Conservation (phyloP, 192 early-diverging fungal species). For the Mortierella claussenii region DNA sequence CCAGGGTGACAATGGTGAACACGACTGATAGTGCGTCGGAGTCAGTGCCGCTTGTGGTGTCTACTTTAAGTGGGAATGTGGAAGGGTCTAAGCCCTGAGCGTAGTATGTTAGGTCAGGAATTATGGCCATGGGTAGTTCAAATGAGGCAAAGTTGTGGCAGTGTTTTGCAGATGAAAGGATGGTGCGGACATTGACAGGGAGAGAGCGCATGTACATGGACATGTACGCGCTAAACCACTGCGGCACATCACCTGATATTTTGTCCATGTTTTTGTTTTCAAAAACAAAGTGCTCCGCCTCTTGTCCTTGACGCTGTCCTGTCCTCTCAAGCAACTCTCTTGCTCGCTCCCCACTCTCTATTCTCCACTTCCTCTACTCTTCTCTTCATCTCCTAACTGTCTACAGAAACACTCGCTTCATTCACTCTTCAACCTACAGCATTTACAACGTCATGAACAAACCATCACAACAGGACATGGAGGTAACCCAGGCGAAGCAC, state of each 20-base stretch:
- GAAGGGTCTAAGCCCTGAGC: slow-evolving; percentile 19
- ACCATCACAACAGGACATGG: slow-evolving; percentile 4
- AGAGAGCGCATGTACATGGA: not conserved
- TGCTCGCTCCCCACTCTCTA: slow-evolving; percentile 2
- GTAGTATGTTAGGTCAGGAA: slow-evolving; percentile 41
- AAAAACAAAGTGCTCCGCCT: not conserved
- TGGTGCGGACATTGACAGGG: no score
- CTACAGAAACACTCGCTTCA: not conserved
- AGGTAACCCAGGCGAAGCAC: no score
- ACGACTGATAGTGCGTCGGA: not conserved
- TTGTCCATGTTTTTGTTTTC: not conserved
- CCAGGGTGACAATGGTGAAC: slow-evolving; percentile 24
- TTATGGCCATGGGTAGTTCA: no score
- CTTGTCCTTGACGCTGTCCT: not conserved
- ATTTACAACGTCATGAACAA: not conserved
- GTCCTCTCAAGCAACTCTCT: not conserved
- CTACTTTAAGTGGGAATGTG: slow-evolving; percentile 24
- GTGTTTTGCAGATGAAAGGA: not conserved
- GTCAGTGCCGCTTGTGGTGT: not conserved
- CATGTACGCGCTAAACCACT: not conserved
- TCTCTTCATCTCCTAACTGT: not conserved
- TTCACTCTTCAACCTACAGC: not conserved
- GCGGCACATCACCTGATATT: not conserved
- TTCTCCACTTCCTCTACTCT: not conserved
- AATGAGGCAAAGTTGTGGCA: no score